Evolutionary conservation across 352 stramenopile genomes (phyloP).

Genomic region (Blastocystis sp.): DNA sequence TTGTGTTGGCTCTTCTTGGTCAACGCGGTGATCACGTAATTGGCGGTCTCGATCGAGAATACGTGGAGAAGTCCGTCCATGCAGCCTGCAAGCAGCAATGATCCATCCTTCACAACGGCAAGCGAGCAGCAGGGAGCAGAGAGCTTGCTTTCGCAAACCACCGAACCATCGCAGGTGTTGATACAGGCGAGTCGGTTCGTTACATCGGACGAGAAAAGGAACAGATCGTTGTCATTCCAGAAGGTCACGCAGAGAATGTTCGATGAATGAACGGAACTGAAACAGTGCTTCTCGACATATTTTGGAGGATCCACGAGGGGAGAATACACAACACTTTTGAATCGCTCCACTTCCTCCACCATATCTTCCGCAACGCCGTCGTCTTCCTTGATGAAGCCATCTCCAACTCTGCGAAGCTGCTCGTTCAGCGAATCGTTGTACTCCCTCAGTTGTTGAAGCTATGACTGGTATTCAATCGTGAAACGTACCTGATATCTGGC

Average conservation of each 20-base stretch:
- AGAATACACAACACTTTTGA: slow-evolving; percentile 6
- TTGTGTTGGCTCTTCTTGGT: not conserved
- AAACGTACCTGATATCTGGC: not conserved
- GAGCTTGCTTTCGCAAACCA: not conserved
- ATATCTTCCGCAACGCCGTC: not conserved
- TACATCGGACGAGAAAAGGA: slow-evolving; percentile 39
- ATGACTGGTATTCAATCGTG: not conserved
- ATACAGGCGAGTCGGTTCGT: slow-evolving; percentile 16
- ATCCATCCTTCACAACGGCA: not conserved
- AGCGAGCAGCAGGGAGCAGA: slow-evolving; percentile 44
- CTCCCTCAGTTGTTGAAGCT: slow-evolving; percentile 44
- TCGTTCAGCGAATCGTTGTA: slow-evolving; percentile 55
- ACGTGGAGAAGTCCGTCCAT: slow-evolving; percentile 31
- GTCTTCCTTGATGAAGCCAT: not conserved
- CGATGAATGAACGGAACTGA: not conserved
- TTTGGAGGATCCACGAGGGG: not conserved
- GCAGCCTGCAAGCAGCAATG: not conserved
- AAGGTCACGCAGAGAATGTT: slow-evolving; percentile 20
- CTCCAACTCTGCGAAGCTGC: not conserved
- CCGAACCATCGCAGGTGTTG: not conserved
- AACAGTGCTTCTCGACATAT: not conserved
- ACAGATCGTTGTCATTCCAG: slow-evolving; percentile 1
- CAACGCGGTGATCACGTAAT: not conserved
- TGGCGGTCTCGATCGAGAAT: not conserved
- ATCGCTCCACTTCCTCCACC: not conserved